Evolutionary conservation across 192 early-diverging fungal species (phyloP).

Genomic region (Coemansia sp.): DNA sequence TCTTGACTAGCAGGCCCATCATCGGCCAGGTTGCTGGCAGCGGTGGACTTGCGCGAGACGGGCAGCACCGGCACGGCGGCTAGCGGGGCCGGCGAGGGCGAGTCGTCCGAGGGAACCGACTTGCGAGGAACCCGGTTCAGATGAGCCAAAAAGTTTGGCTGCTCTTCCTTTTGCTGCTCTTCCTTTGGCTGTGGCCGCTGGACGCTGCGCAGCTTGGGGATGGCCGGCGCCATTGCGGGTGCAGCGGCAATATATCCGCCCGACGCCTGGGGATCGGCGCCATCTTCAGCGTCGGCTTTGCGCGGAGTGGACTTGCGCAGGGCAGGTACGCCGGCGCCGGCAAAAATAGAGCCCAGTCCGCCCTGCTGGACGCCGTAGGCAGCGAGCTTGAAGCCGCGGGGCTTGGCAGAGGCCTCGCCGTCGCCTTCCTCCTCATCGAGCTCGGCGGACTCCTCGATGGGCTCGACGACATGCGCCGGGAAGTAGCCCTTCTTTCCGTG

Average conservation of each 20-base stretch:
- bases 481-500: constrained; percentile 75
- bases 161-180: constrained; percentile 24
- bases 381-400: constrained; percentile 61
- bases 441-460: constrained; percentile 36
- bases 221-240: constrained; percentile 16
- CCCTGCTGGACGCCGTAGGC: constrained; percentile 78
- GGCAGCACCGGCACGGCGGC: constrained; percentile 19
- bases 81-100: constrained; percentile 11
- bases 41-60: constrained; percentile 13
- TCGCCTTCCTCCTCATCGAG: constrained; percentile 29
- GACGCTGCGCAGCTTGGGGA: constrained; percentile 52
- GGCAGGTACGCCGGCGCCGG: constrained; percentile 65
- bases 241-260: not conserved
- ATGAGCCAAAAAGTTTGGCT: constrained; percentile 41
- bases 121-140: constrained; percentile 45
- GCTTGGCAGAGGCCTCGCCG: constrained; percentile 13
- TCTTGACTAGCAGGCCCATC: not conserved
- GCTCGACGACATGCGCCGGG: constrained; percentile 59
- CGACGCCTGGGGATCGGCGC: not conserved
- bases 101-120: constrained; percentile 24
- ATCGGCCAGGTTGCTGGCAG: constrained; percentile 1
- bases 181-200: constrained; percentile 28
- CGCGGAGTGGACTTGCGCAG: constrained; percentile 59
- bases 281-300: constrained; percentile 27
- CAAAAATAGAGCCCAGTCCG: constrained; percentile 71